These are phyloP conservation scores for Boletus huronensis DNA, from an alignment of 768 basidiomycete species.

Conservation along the genomic window DNA sequence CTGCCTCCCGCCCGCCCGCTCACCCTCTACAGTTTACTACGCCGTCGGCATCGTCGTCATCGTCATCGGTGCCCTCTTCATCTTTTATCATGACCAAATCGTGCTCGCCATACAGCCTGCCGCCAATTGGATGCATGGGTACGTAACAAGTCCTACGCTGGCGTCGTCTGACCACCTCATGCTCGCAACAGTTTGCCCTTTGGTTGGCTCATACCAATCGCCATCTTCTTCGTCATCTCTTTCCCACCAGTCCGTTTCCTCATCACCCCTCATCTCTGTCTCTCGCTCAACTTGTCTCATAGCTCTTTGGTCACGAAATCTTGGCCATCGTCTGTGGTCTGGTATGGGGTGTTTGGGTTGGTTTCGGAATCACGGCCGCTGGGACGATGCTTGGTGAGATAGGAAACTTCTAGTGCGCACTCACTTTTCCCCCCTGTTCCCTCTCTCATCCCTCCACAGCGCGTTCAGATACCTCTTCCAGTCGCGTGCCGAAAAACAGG, in stretches of 20 bases:
- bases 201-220: constrained; percentile 81
- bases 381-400: constrained; percentile 85
- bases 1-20: background rate
- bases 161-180: background rate
- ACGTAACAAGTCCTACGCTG: constrained; percentile 1
- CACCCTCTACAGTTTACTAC: constrained; percentile 41
- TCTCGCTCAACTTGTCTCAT: constrained; percentile 7
- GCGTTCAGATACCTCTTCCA: constrained; percentile 82
- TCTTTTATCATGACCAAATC: constrained; percentile 62
- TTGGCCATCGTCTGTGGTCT: constrained; percentile 84
- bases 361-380: constrained; percentile 82
- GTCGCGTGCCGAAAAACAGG: constrained; percentile 71
- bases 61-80: constrained; percentile 49
- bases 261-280: background rate
- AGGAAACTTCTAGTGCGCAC: constrained; percentile 78
- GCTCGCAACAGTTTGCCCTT: constrained; percentile 39
- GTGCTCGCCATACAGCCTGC: constrained; percentile 44
- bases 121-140: constrained; percentile 45
- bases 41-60: constrained; percentile 45
- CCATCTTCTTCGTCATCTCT: constrained; percentile 75
- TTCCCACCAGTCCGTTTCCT: constrained; percentile 66
- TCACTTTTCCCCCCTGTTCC: background rate
- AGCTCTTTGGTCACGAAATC: constrained; percentile 93
- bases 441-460: constrained; percentile 36
- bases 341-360: constrained; percentile 85